Evolutionary conservation across 495 filamentous ascomycete genomes (phyloP).

Genomic region (Parachaetomium inaequale): DNA sequence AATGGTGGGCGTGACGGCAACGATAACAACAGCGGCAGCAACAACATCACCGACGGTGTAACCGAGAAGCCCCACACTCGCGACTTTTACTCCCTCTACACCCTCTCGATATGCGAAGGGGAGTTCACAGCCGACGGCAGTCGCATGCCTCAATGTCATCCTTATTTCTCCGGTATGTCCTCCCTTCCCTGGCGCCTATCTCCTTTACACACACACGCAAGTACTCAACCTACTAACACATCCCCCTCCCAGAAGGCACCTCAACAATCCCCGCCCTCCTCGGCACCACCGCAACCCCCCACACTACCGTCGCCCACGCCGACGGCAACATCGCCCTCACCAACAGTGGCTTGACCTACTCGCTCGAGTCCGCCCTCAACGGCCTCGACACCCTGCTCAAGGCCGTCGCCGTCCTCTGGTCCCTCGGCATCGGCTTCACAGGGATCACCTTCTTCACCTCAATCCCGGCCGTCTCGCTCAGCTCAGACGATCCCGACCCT

Average conservation of each 20-base stretch:
- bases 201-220: neutral
- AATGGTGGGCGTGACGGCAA: conserved; percentile 41
- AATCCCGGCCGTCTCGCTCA: conserved; percentile 40
- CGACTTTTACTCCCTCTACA: conserved; percentile 72
- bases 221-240: neutral
- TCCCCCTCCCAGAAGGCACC: conserved; percentile 47
- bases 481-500: neutral
- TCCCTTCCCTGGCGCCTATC: neutral
- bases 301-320: neutral
- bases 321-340: neutral
- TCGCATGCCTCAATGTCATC: conserved; percentile 46
- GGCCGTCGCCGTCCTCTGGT: conserved; percentile 63
- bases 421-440: conserved; percentile 54
- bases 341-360: conserved; percentile 45
- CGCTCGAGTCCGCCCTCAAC: conserved; percentile 58
- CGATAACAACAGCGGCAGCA: conserved; percentile 36
- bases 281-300: conserved; percentile 30
- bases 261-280: conserved; percentile 49
- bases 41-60: conserved; percentile 35
- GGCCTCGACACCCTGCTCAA: conserved; percentile 46
- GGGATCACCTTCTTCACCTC: conserved; percentile 54
- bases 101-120: conserved; percentile 68
- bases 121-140: conserved; percentile 32
- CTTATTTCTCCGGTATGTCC: conserved; percentile 21
- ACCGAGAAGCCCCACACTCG: conserved; percentile 52